Conservation (phyloP, 495 filamentous ascomycete species). For the Aspergillus mulundensis region DNA sequence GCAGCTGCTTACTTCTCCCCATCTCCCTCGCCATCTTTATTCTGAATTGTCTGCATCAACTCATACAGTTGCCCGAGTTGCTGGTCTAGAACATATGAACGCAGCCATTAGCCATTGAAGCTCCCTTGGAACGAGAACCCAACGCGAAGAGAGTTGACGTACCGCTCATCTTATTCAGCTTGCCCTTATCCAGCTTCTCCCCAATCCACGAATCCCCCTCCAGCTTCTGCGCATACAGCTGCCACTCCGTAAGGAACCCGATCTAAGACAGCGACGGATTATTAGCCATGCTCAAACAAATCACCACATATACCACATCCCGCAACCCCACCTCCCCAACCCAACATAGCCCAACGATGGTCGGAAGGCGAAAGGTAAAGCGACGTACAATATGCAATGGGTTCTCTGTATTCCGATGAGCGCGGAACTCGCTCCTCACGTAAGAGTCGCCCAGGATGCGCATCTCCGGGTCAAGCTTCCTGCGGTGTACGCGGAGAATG, state of each 20-base stretch:
- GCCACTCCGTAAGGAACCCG: conserved; percentile 95
- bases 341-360: too few species aligned
- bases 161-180: conserved; percentile 96
- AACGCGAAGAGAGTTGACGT: conserved; percentile 28
- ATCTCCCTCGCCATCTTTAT: conserved; percentile 22
- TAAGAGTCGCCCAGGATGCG: conserved; percentile 85
- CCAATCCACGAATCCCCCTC: conserved; percentile 81
- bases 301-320: background rate
- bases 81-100: conserved; percentile 59
- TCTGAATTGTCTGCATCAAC: conserved; percentile 80
- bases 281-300: background rate
- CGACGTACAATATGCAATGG: conserved; percentile 79
- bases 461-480: conserved; percentile 66
- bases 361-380: too few species aligned
- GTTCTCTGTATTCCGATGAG: conserved; percentile 78
- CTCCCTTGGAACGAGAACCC: background rate
- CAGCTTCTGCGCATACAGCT: conserved; percentile 84
- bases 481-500: conserved; percentile 79
- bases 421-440: conserved; percentile 84
- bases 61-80: conserved; percentile 93
- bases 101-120: background rate
- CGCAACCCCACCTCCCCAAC: background rate
- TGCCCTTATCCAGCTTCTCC: conserved; percentile 69
- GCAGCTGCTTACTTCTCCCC: conserved; percentile 13
- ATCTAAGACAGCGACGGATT: conserved; percentile 64